Conservation (phyloP, 202 grass and related monocot genomes). For the Musa balbisiana region DNA sequence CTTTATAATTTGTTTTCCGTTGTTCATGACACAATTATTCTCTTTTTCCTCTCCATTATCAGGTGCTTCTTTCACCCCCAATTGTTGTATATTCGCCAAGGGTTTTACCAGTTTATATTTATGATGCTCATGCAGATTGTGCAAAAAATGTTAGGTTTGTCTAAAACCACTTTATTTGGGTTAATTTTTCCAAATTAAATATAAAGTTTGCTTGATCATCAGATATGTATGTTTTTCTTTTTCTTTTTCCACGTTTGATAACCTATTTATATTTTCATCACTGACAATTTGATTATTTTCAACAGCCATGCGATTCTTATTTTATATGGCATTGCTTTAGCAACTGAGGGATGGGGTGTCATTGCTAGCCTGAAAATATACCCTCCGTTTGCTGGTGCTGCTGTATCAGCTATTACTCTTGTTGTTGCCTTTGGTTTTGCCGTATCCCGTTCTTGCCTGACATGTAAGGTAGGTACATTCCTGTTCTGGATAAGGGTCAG, state of each 20-base stretch:
- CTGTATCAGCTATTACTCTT: constrained; percentile 79
- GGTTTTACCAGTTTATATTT: constrained; percentile 95
- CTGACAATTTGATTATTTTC: constrained; percentile 27
- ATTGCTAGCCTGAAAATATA: constrained; percentile 87
- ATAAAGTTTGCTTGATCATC: constrained; percentile 21
- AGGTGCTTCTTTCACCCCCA: constrained; percentile 95
- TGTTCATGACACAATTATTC: not conserved
- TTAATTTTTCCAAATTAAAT: constrained; percentile 8
- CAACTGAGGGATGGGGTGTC: constrained; percentile 95
- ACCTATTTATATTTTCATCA: not conserved
- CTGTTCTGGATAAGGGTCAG: constrained; percentile 12
- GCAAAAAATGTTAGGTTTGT: constrained; percentile 99
- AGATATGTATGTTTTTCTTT: constrained; percentile 9
- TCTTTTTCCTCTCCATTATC: constrained; percentile 23
- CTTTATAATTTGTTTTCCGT: not conserved
- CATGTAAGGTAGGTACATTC: constrained; percentile 73
- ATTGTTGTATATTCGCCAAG: constrained; percentile 98
- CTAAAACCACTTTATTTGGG: constrained; percentile 2
- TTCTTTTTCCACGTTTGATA: constrained; percentile 7
- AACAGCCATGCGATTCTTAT: constrained; percentile 89
- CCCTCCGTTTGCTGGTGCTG: constrained; percentile 85
- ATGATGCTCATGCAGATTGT: constrained; percentile 99
- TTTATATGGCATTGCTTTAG: constrained; percentile 83
- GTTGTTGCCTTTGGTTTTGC: constrained; percentile 94
- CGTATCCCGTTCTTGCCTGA: constrained; percentile 81